A percentile compares a stretch with the other conserved stretches of the same genome.
Evolutionary conservation across 768 basidiomycete species (phyloP).

Genomic region (Suillus americanus): DNA sequence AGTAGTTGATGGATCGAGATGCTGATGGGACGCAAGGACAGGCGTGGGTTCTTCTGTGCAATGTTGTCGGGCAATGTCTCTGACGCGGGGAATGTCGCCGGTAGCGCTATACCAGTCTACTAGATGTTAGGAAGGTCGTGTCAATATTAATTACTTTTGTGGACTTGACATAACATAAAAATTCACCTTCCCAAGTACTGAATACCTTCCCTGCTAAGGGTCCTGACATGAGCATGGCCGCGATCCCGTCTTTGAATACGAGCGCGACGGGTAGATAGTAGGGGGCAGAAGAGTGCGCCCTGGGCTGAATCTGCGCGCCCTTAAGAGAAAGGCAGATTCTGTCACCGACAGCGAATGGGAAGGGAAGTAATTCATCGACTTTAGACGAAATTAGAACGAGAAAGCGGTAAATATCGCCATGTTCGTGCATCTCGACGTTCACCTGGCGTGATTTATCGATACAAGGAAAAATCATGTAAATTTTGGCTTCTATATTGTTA

Average conservation of each 20-base stretch:
- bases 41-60: background rate
- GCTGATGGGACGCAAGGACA: background rate
- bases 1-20: too few relatives aligned
- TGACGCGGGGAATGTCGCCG: conserved; percentile 11
- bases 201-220: conserved; percentile 29
- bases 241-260: conserved; percentile 42
- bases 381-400: conserved; percentile 39
- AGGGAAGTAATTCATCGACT: conserved; percentile 31
- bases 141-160: background rate
- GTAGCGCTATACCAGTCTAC: conserved; percentile 28
- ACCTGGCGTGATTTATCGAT: conserved; percentile 28
- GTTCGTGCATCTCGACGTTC: conserved; percentile 26
- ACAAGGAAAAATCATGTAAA: conserved; percentile 47
- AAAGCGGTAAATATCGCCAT: conserved; percentile 28
- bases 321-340: conserved; percentile 48
- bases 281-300: conserved; percentile 24
- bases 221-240: conserved; percentile 38
- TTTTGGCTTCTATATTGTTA: conserved; percentile 41
- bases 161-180: background rate
- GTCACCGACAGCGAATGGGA: conserved; percentile 43
- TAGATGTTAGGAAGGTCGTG: background rate
- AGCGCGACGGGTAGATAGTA: conserved; percentile 42
- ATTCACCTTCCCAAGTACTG: conserved; percentile 43
- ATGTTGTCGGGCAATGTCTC: conserved; percentile 13
- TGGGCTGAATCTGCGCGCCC: conserved; percentile 37